These are phyloP conservation scores for Cutaneotrichosporon cavernicola DNA, from an alignment of 1,284 basidiomycete genomes.

Conservation along the genomic window DNA sequence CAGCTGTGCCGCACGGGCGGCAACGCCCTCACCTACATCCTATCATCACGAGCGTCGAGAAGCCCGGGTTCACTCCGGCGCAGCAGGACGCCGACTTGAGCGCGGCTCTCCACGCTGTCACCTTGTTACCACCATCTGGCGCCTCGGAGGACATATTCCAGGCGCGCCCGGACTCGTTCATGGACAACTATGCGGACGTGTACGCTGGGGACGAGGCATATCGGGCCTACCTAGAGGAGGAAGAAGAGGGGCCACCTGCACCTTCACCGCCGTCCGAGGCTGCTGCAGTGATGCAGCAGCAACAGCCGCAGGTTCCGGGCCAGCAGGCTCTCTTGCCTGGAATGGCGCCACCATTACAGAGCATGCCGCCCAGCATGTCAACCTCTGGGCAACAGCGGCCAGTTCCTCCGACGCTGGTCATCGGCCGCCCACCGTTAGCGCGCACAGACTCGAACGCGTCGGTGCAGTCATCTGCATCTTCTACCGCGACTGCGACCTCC, in stretches of 20 bases:
- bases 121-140: not conserved
- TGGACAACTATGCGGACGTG: slow-evolving; percentile 7
- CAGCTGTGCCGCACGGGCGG: not conserved
- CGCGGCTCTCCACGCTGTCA: slow-evolving; percentile 23
- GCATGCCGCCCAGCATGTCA: slow-evolving; percentile 23
- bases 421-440: slow-evolving; percentile 35
- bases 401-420: slow-evolving; percentile 23
- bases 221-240: not conserved
- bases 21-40: slow-evolving; percentile 32
- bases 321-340: slow-evolving; percentile 34
- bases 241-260: not conserved
- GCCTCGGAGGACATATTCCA: slow-evolving; percentile 17
- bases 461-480: slow-evolving; percentile 27
- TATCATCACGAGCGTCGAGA: slow-evolving; percentile 21
- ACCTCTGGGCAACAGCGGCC: slow-evolving; percentile 20
- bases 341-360: slow-evolving; percentile 39
- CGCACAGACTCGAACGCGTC: slow-evolving; percentile 35
- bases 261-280: not conserved
- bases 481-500: slow-evolving; percentile 20
- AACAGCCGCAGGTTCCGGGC: slow-evolving; percentile 6
- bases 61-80: slow-evolving; percentile 43
- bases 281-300: slow-evolving; percentile 5
- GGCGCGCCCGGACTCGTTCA: not conserved
- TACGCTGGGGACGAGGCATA: slow-evolving; percentile 4
- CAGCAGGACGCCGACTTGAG: slow-evolving; percentile 38